Percentiles rank a stretch among this genome's conserved stretches.
phyloP scores from a whole-genome alignment of 805 yeast genomes.

The Isabelozyma heimii region DNA sequence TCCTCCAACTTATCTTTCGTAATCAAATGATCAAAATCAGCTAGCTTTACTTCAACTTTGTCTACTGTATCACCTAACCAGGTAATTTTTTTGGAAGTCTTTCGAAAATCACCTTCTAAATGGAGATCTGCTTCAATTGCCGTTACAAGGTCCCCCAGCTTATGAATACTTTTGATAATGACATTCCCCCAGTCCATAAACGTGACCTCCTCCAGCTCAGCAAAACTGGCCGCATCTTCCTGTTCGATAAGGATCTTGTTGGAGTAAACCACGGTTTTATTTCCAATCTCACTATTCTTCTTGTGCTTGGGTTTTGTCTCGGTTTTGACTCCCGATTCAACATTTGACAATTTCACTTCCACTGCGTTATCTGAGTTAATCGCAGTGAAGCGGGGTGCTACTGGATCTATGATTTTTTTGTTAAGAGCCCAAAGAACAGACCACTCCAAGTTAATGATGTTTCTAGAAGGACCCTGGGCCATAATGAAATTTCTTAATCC shows the following conservation, averaged over 20 bases:
- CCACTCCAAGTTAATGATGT: slow-evolving; percentile 97
- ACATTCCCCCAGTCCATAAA: slow-evolving; percentile 99
- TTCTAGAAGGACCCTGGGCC: slow-evolving; percentile 97
- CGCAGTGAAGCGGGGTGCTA: slow-evolving; percentile 95
- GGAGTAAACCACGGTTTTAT: slow-evolving; percentile 69
- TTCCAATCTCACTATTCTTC: slow-evolving; percentile 89
- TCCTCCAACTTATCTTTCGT: slow-evolving; percentile 94
- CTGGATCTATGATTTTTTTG: slow-evolving; percentile 95
- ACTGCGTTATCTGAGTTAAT: slow-evolving; percentile 65
- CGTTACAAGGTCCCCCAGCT: slow-evolving; percentile 56
- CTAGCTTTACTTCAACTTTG: slow-evolving; percentile 69
- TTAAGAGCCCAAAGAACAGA: slow-evolving; percentile 95
- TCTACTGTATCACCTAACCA: slow-evolving; percentile 89
- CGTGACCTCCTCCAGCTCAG: slow-evolving; percentile 90
- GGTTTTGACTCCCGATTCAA: slow-evolving; percentile 57
- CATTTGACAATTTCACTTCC: slow-evolving; percentile 59
- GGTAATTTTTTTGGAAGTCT: slow-evolving; percentile 90
- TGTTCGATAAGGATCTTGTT: slow-evolving; percentile 75
- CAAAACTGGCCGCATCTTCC: slow-evolving; percentile 67
- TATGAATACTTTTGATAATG: slow-evolving; percentile 67
- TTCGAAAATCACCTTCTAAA: slow-evolving; percentile 95
- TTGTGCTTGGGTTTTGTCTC: slow-evolving; percentile 91
- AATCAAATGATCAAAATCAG: slow-evolving; percentile 91
- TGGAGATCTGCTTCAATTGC: slow-evolving; percentile 75
- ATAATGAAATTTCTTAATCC: slow-evolving; percentile 92